Evolutionary conservation across 768 basidiomycete species (phyloP).

Genomic region (Crucibulum laeve): DNA sequence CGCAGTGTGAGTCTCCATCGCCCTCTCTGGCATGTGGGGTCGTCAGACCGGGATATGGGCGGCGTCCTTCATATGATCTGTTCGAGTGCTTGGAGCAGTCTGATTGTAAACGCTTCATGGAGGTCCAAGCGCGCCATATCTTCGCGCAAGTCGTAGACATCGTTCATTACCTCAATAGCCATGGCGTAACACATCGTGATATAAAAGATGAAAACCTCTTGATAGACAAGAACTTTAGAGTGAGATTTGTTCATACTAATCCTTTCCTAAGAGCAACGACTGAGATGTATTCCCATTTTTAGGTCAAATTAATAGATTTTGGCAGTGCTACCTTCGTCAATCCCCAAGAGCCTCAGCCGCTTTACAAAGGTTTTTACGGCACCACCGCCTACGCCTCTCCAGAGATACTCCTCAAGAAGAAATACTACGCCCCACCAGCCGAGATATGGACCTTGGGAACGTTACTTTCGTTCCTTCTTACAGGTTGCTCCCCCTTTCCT

Average conservation of each 20-base stretch:
- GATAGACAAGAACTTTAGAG: slow-evolving; percentile 70
- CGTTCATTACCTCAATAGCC: slow-evolving; percentile 73
- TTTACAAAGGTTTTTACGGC: slow-evolving; percentile 81
- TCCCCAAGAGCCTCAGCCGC: slow-evolving; percentile 55
- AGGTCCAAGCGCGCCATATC: slow-evolving; percentile 75
- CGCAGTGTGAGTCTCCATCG: too few relatives aligned
- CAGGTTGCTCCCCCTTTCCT: slow-evolving; percentile 90
- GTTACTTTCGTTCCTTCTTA: slow-evolving; percentile 90
- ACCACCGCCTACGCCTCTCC: slow-evolving; percentile 95
- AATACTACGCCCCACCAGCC: slow-evolving; percentile 89
- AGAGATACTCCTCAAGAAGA: slow-evolving; percentile 84
- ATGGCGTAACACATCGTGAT: slow-evolving; percentile 90
- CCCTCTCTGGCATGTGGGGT: neutral
- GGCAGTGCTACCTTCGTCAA: slow-evolving; percentile 82
- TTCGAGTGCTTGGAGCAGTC: slow-evolving; percentile 95
- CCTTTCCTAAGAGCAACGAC: neutral
- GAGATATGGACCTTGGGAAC: slow-evolving; percentile 97
- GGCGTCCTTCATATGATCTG: slow-evolving; percentile 84
- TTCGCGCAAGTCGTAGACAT: slow-evolving; percentile 87
- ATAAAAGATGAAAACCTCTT: slow-evolving; percentile 96
- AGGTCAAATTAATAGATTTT: slow-evolving; percentile 96
- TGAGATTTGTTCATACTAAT: slow-evolving; percentile 20
- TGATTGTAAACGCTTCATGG: slow-evolving; percentile 72
- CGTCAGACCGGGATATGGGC: slow-evolving; percentile 42
- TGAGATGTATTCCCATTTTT: slow-evolving; percentile 4